Evolutionary conservation across 148 eudicot genomes (phyloP).

Genomic region (Rhododendron vialii): DNA sequence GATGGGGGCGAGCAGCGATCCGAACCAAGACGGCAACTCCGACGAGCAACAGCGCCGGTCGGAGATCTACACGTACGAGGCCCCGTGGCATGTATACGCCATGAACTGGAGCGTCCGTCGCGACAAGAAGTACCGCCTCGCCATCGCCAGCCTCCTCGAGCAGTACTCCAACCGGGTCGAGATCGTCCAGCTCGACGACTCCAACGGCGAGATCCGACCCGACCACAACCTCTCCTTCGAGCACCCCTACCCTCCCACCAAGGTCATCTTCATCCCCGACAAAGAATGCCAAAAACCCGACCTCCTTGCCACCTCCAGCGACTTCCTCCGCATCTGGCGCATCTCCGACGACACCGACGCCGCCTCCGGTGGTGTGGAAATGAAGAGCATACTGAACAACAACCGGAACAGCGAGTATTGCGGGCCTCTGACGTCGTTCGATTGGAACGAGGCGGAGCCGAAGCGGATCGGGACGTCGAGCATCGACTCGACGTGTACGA

Average conservation of each 20-base stretch:
- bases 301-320: conserved; percentile 48
- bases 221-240: conserved; percentile 43
- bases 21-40: conserved; percentile 38
- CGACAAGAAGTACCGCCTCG: conserved; percentile 83
- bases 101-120: conserved; percentile 90
- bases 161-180: conserved; percentile 64
- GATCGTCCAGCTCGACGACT: conserved; percentile 69
- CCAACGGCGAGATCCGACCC: conserved; percentile 48
- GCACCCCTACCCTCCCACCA: conserved; percentile 57
- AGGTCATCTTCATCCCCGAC: conserved; percentile 53
- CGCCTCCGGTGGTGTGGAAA: conserved; percentile 26
- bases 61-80: conserved; percentile 93
- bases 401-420: conserved; percentile 56
- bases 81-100: conserved; percentile 94
- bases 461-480: conserved; percentile 58
- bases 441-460: conserved; percentile 77
- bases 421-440: conserved; percentile 62
- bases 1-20: conserved; percentile 52
- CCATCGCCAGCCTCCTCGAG: conserved; percentile 72
- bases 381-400: conserved; percentile 43
- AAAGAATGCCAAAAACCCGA: conserved; percentile 56
- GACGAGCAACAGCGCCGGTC: conserved; percentile 65
- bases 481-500: conserved; percentile 69
- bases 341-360: conserved; percentile 24
- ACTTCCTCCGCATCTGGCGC: conserved; percentile 56